These are phyloP conservation scores for Guadua angustifolia DNA, from an alignment of 176 grass and related monocot species.

Conservation along the genomic window DNA sequence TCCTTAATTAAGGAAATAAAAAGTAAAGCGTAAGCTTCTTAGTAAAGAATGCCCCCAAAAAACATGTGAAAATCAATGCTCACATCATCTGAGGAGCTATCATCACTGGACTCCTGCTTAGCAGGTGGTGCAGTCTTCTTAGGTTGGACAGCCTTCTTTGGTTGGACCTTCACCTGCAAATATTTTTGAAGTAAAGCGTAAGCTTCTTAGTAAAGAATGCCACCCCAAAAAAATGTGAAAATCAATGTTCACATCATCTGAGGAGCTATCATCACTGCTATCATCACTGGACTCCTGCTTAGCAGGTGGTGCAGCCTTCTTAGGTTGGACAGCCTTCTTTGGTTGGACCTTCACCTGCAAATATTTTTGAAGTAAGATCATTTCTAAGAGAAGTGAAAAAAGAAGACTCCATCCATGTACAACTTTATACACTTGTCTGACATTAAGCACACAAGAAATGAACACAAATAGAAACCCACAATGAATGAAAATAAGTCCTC, in stretches of 20 bases:
- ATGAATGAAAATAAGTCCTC: background rate
- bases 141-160: conserved; percentile 54
- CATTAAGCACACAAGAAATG: background rate
- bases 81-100: conserved; percentile 84
- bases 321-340: conserved; percentile 55
- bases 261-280: conserved; percentile 67
- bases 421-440: background rate
- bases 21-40: background rate
- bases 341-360: conserved; percentile 63
- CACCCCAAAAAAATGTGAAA: background rate
- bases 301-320: conserved; percentile 52
- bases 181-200: background rate
- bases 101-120: conserved; percentile 61
- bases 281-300: conserved; percentile 65
- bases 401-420: background rate
- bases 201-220: background rate
- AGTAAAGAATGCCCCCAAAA: background rate
- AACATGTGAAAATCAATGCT: background rate
- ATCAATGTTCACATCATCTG: conserved; percentile 67
- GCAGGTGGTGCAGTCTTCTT: conserved; percentile 54
- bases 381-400: background rate
- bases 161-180: conserved; percentile 61
- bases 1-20: conserved; percentile 13
- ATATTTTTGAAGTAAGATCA: conserved; percentile 2
- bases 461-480: background rate